phyloP scores from a whole-genome alignment of 148 eudicot genomes.

The Heliosperma pusillum region DNA sequence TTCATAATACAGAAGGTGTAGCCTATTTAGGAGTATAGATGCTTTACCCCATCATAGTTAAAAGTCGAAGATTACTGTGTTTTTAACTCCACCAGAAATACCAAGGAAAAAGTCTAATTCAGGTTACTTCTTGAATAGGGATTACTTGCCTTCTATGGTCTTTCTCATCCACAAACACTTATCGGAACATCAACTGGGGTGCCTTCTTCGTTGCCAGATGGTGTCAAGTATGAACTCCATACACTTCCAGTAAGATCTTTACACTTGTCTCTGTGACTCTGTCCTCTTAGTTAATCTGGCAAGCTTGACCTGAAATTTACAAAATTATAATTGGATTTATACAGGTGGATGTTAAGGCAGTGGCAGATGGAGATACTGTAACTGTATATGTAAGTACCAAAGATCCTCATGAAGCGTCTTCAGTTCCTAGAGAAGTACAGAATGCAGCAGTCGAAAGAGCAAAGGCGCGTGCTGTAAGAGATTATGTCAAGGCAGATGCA shows the following conservation, averaged over 20 bases:
- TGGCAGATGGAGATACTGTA: constrained; percentile 91
- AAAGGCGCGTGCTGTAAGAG: constrained; percentile 61
- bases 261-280: background rate
- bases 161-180: constrained; percentile 61
- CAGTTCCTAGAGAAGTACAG: constrained; percentile 69
- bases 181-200: constrained; percentile 42
- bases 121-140: constrained; percentile 48
- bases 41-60: background rate
- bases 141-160: constrained; percentile 70
- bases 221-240: constrained; percentile 73
- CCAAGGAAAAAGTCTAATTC: background rate
- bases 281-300: background rate
- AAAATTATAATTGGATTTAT: background rate
- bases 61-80: background rate
- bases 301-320: constrained; percentile 11
- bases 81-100: background rate
- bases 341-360: constrained; percentile 85
- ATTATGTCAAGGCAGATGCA: constrained; percentile 77
- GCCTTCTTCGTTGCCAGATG: constrained; percentile 45
- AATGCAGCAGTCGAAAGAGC: constrained; percentile 64
- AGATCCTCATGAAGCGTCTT: constrained; percentile 75
- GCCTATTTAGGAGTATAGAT: background rate
- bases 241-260: constrained; percentile 70
- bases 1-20: background rate
- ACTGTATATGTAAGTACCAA: constrained; percentile 77